These are phyloP conservation scores for Loxodes magnus DNA, from an alignment of 73 alveolate genomes.

Conservation along the genomic window DNA sequence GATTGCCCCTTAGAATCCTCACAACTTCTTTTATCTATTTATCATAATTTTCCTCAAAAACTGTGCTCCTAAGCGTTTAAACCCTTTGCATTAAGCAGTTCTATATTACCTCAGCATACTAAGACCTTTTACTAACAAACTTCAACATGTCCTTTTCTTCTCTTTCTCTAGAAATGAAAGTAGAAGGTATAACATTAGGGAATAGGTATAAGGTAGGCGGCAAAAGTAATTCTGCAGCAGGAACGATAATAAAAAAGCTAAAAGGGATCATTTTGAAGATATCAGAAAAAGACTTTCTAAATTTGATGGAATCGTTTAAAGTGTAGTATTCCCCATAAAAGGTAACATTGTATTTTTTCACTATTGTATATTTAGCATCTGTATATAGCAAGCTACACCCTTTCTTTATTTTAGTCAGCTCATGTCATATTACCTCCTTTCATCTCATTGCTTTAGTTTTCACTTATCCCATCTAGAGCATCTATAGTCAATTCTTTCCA, in stretches of 20 bases:
- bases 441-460: not conserved
- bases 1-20: not conserved
- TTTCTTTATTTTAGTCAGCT: not conserved
- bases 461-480: too few relatives aligned
- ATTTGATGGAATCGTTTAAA: constrained; percentile 14
- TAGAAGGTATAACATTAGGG: constrained; percentile 79
- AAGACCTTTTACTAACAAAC: not conserved
- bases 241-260: constrained; percentile 65
- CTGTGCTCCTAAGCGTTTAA: not conserved
- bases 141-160: not conserved
- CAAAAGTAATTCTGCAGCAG: constrained; percentile 68
- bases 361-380: not conserved
- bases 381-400: not conserved
- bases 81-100: constrained; percentile 1
- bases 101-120: constrained; percentile 1
- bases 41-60: too few relatives aligned
- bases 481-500: too few relatives aligned
- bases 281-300: constrained; percentile 31
- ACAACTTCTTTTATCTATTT: not conserved
- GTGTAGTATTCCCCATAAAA: not conserved
- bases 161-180: constrained; percentile 19
- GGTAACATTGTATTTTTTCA: not conserved
- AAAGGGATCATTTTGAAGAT: constrained; percentile 76
- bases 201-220: constrained; percentile 74
- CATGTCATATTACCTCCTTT: constrained; percentile 1